Evolutionary conservation across 768 basidiomycete species (phyloP), one percentile per base, ranked within the genome.

Genomic region (Lentinula boryana): DNA sequence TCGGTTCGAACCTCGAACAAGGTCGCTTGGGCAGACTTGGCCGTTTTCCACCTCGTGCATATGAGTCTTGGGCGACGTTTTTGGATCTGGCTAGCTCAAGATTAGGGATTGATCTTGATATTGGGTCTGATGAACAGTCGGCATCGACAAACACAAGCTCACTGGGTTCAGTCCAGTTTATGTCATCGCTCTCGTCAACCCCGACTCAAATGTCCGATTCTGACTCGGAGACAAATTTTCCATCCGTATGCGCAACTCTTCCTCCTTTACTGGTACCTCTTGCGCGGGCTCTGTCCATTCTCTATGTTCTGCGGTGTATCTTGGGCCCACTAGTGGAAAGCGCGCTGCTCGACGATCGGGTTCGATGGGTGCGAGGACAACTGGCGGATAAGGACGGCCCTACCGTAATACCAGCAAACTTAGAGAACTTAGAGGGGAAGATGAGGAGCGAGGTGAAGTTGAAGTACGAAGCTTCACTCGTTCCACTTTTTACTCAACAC

Each of bases 321-420:
- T 65, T 89, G 0, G 90, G 90, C 0, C 85, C 88, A 7, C 72
- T 83, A 33, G 74, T 91, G 7, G 90, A 92, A 72, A 83, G 79
- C 61, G 68, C 83, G 55, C 82, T 93, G 31, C 68, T 91, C 15
- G 69, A 81, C 15, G 90, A 91, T 70, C 79, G 90, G 21, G 66
- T 79, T 32, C 64, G 73, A 48, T 91, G 87, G 86, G 63, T 90
- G 60, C 67, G 64, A 56, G 76, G 84, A 43, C 67, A 71, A 55
- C 68, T 82, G 8, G 46, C 8, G 6, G n/a, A 4, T 18, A 7
- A 8, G 12, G n/a, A 18, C 16, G 43, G 36, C 3, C 36, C 13
- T 38, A 3, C 36, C 36, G 13, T 8, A 38, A 18, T 18, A 48
- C 4, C 18, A 23, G 46, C 7, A 12, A n/a, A n/a, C 46, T 12